Evolutionary conservation across 352 stramenopile genomes (phyloP), one percentile per base, ranked within the genome.

Genomic region (Globisporangium nunn): DNA sequence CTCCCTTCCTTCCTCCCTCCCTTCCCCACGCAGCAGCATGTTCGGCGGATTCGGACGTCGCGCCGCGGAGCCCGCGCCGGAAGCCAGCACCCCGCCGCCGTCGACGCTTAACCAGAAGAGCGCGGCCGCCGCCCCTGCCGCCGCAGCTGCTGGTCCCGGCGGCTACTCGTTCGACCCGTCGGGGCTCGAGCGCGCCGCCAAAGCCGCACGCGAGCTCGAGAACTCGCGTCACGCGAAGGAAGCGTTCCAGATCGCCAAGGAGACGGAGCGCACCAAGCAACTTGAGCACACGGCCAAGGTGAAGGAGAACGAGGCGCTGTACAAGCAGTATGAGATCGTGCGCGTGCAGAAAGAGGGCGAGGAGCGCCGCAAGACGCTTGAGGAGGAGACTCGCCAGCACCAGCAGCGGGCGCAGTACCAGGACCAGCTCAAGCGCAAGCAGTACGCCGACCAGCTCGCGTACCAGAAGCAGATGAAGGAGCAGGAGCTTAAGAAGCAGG

Each of bases 381-480:
- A 98, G 67, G 87, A 97, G 52, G 93, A 99, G 78, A 98, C 96
- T 15, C 92, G 98, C 56, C 94, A 99, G 77, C 93, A 99, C 72
- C 93, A 98, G 75, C 82, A 97, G 68, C 81, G 94, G 58, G 93
- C 91, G 46, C 91, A 99, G 72, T 99, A 99, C 79, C 87, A 96
- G 69, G 96, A 99, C 80, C 88, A 99, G 71, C 88, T 99, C 51
- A 97, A 99, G 83, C 91, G 96, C 59, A 98, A 99, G 78, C 88
- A 98, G 68, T 97, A 99, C 66, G 96, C 97, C 2, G 96, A 99
- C 66, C 95, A 98, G 75, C 70, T 98, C 30, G 91, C 96, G 37
- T 95, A 95, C 30, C 94, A 98, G 70, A 98, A 98, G 74, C 88
- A 92, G 65, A 93, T 94, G 81, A 93, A 95, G 61, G 93, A 98